A percentile compares a stretch with the other conserved stretches of the same genome.
phyloP scores from a whole-genome alignment of 2,329 filamentous ascomycete species.

The Fusarium oxysporum region DNA sequence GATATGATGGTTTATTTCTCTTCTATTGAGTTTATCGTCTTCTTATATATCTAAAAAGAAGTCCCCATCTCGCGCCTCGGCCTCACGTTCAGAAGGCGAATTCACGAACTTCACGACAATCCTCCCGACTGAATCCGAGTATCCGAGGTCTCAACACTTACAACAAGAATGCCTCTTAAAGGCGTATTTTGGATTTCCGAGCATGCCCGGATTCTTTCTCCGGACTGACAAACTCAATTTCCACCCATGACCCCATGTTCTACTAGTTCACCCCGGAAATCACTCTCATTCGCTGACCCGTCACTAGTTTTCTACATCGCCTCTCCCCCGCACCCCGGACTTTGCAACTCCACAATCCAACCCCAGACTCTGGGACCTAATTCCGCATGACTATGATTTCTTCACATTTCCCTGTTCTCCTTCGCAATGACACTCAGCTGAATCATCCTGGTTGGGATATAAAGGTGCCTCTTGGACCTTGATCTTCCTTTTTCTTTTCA shows the following conservation, averaged over 20 bases:
- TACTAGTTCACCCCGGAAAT: constrained; percentile 2
- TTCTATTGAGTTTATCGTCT: neutral
- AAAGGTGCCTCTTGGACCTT: neutral
- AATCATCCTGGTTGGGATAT: neutral
- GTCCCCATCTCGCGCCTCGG: constrained; percentile 12
- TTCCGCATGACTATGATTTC: neutral
- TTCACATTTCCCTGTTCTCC: neutral
- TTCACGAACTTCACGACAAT: neutral
- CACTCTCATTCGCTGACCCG: neutral
- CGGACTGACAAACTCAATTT: neutral
- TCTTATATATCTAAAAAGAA: constrained; percentile 12
- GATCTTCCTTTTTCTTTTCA: neutral
- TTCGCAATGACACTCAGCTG: neutral
- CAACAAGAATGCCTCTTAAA: too few species aligned
- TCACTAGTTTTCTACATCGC: neutral
- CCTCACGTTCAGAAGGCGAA: neutral
- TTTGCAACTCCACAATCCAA: constrained; percentile 11
- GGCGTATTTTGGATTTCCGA: neutral
- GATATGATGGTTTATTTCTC: constrained; percentile 4
- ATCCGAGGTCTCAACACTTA: neutral
- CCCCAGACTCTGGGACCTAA: constrained; percentile 21
- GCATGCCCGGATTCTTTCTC: neutral
- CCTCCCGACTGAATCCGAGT: constrained; percentile 14
- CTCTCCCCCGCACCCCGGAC: constrained; percentile 29
- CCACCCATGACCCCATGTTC: neutral